Conservation (phyloP, 2,329 filamentous ascomycete species). For the Colletotrichum melonis region DNA sequence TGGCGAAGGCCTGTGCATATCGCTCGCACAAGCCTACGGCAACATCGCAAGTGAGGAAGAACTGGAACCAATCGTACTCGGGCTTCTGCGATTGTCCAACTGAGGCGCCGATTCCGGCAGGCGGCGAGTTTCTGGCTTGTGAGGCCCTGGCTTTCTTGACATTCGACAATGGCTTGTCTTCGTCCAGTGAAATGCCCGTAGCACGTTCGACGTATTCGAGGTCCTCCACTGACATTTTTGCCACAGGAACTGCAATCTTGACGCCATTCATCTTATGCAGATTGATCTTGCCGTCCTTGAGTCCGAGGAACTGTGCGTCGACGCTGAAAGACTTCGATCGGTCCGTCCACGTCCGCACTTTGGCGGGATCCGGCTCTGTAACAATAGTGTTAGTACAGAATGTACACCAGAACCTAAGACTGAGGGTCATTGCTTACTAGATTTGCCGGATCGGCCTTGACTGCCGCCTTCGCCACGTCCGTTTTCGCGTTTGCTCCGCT, state of each 20-base stretch:
- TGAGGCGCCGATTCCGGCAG: constrained; percentile 61
- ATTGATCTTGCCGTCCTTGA: constrained; percentile 97
- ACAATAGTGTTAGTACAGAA: constrained; percentile 36
- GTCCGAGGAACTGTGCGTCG: constrained; percentile 93
- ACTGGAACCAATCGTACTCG: constrained; percentile 98
- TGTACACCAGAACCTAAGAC: not conserved
- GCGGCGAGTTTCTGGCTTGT: constrained; percentile 44
- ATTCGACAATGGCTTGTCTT: constrained; percentile 92
- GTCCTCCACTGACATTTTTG: constrained; percentile 96
- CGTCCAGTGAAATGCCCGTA: constrained; percentile 90
- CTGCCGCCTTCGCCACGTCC: constrained; percentile 66
- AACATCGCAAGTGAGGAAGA: constrained; percentile 93
- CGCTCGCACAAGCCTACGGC: constrained; percentile 93
- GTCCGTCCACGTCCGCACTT: constrained; percentile 94
- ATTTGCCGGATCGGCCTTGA: constrained; percentile 54
- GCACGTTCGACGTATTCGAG: constrained; percentile 92
- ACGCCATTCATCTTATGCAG: constrained; percentile 98
- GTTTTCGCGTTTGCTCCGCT: constrained; percentile 79
- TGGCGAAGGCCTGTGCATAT: constrained; percentile 88
- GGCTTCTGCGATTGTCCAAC: constrained; percentile 70
- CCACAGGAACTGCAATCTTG: constrained; percentile 95
- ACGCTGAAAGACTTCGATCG: constrained; percentile 96
- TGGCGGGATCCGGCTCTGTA: constrained; percentile 82
- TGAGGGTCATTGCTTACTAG: constrained; percentile 68
- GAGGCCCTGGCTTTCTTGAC: constrained; percentile 69